Percentiles rank a stretch among this genome's conserved stretches.
Conservation (phyloP, 2,329 filamentous ascomycete species). For the Mycosphaerella sp. region DNA sequence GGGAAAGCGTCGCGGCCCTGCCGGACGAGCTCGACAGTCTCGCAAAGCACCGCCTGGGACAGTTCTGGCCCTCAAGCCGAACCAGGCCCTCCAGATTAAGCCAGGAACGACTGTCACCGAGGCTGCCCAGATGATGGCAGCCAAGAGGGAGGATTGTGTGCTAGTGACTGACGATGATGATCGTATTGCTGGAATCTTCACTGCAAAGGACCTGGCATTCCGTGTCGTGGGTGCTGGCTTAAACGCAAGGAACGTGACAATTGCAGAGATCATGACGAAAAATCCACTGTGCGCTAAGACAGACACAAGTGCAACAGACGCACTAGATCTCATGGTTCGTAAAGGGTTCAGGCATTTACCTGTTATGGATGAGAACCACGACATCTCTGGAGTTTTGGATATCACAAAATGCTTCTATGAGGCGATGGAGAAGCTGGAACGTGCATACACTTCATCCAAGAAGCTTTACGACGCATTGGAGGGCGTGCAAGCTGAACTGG, state of each 20-base stretch:
- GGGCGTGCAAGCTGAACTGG: constrained; percentile 94
- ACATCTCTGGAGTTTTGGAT: constrained; percentile 95
- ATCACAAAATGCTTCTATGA: constrained; percentile 99
- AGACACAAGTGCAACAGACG: constrained; percentile 96
- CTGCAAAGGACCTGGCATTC: constrained; percentile 96
- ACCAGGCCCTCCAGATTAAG: constrained; percentile 95
- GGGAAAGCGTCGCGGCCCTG: constrained; percentile 89
- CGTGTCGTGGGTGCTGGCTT: constrained; percentile 86
- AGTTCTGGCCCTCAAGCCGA: constrained; percentile 90
- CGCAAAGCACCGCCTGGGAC: constrained; percentile 95
- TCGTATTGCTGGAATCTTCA: constrained; percentile 96
- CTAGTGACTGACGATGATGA: constrained; percentile 97
- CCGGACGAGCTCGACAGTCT: constrained; percentile 70
- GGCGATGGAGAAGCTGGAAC: constrained; percentile 98
- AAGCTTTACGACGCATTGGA: constrained; percentile 97
- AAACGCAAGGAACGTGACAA: constrained; percentile 83
- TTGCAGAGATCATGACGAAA: constrained; percentile 99
- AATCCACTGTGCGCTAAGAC: constrained; percentile 96
- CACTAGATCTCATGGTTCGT: constrained; percentile 93
- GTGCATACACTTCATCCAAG: constrained; percentile 94
- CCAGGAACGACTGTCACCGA: constrained; percentile 89
- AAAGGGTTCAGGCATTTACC: constrained; percentile 97
- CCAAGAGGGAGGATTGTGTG: constrained; percentile 96
- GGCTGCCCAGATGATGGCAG: constrained; percentile 96
- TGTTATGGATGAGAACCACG: constrained; percentile 99